A percentile compares a stretch with the other conserved stretches of the same genome.
These are phyloP conservation scores for Tillandsia leiboldiana DNA, from an alignment of 176 grass and related monocot genomes.

Conservation along the genomic window DNA sequence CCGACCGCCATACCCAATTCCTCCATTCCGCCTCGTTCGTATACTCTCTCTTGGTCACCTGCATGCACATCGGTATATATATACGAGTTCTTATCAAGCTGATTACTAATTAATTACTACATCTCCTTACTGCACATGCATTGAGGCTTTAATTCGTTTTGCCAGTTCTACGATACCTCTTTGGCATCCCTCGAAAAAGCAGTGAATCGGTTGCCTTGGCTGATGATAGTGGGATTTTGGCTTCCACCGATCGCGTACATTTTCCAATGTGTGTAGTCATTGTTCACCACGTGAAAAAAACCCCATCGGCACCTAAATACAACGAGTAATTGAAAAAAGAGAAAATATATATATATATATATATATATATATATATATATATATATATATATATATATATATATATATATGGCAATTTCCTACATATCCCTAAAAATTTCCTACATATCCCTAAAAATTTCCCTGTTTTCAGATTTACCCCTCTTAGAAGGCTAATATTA, in stretches of 20 bases:
- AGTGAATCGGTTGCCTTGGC: conserved; percentile 72
- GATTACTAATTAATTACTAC: too few species aligned
- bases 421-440: too few species aligned
- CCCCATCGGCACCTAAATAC: conserved; percentile 42
- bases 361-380: too few species aligned
- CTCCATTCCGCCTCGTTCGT: conserved; percentile 34
- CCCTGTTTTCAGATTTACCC: too few species aligned
- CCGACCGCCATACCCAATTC: conserved; percentile 79
- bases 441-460: too few species aligned
- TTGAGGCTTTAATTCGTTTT: too few species aligned
- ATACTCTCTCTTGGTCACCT: conserved; percentile 67
- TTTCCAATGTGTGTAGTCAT: conserved; percentile 84
- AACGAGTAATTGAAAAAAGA: neutral
- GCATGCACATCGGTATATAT: neutral
- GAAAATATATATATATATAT: too few species aligned
- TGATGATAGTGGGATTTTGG: conserved; percentile 69
- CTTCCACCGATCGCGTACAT: conserved; percentile 89
- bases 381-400: too few species aligned
- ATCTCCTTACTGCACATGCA: too few species aligned
- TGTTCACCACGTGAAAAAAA: conserved; percentile 84
- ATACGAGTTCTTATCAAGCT: neutral
- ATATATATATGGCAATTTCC: too few species aligned
- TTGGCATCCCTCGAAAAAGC: conserved; percentile 35
- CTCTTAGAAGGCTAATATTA: too few species aligned
- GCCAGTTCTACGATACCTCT: conserved; percentile 11